Base-by-base conservation (phyloP, 78 protist species). In the Blattamonas nauphoetae region DNA sequence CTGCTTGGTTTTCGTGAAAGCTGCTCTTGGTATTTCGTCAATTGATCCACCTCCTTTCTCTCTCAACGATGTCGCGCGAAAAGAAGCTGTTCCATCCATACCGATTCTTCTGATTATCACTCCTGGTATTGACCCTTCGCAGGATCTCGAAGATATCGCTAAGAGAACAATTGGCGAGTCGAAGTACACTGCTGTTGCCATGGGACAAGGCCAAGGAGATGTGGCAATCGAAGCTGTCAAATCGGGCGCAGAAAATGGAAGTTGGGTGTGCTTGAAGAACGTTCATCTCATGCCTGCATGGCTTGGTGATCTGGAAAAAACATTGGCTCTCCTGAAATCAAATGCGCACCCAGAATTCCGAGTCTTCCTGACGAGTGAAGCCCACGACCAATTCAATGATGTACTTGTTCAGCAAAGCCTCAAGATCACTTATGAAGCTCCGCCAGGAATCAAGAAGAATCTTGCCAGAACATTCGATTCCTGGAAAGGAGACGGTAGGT, bases 381-480 rank as follows among this genome's bases (percentile, higher is more conserved):
- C 91, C 43, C 94, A 92, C 78, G 45, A 42, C 41, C 1, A 0
- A 33, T 92, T 95, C 89, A 88, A 94, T 2, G 1, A 89, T 11
- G 84, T 89, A 46, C 43, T 95, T 3, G 36, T 93, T 55, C 85
- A 63, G 84, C 44, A 36, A 42, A 55, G 87, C 21, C 45, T 90
- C 55, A 95, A 94, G 89, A 43, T 93, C 41, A 87, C 95, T 35
- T 93, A 79, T 43, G 97, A 95, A 80, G 92, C 97, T 0, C 97
- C 97, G n/a, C 95, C 96, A 0, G 96, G 96, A 3, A 0, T 94
- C 45, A 90, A 90, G 88, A 38, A 80, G 82, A 92, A 92, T 87
- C 42, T 94, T 84, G 78, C 1, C 84, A 90, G 94, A 33, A 89
- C 94, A 21, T 93, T 84, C 85, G 91, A 82, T 33, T 0, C 78